Percentiles rank a stretch among this genome's conserved stretches.
Evolutionary conservation across 768 basidiomycete genomes (phyloP).

Genomic region (Trametes maxima): DNA sequence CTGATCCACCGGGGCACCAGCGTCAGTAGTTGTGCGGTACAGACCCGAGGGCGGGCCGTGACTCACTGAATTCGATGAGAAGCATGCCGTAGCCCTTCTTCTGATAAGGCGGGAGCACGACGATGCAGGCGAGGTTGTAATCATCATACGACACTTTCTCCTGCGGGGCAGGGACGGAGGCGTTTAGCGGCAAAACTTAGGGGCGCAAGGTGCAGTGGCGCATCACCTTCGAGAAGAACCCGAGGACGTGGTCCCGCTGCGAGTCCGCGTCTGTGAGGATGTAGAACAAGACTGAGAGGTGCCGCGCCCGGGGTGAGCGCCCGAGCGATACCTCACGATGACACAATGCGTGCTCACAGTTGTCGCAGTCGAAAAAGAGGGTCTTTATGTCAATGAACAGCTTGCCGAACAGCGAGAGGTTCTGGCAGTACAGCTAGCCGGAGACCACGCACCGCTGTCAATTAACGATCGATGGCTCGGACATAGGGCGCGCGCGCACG

Average conservation of each 20-base stretch:
- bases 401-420: constrained; percentile 93
- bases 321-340: background rate
- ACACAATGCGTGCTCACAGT: constrained; percentile 54
- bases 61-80: constrained; percentile 96
- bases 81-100: constrained; percentile 90
- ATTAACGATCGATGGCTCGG: constrained; percentile 4
- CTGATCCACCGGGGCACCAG: constrained; percentile 40
- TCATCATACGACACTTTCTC: constrained; percentile 97
- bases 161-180: constrained; percentile 37
- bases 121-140: constrained; percentile 96
- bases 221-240: constrained; percentile 70
- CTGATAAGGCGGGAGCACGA: constrained; percentile 93
- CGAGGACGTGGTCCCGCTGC: constrained; percentile 78
- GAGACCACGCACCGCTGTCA: background rate
- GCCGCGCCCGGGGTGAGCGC: background rate
- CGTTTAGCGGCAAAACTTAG: constrained; percentile 8
- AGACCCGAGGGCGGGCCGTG: background rate
- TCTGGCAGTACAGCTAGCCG: constrained; percentile 90
- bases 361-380: constrained; percentile 86
- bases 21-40: background rate
- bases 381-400: constrained; percentile 99
- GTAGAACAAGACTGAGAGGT: constrained; percentile 79
- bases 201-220: background rate
- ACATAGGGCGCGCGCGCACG: constrained; percentile 19
- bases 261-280: constrained; percentile 85